Evolutionary conservation across 768 basidiomycete species (phyloP).

Genomic region (Hortiboletus campestris): DNA sequence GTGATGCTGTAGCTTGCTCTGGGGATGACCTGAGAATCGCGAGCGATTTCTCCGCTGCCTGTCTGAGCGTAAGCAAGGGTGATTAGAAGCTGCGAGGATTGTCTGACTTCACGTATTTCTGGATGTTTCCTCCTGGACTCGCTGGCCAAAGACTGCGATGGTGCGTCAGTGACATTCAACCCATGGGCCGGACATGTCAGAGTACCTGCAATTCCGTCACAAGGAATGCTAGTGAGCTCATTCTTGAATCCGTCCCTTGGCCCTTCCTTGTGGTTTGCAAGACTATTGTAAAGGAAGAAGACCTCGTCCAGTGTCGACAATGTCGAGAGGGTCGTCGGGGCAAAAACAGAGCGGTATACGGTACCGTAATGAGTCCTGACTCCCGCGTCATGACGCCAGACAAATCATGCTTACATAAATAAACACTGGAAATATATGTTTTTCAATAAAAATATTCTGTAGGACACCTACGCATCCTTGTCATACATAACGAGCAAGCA

Average conservation of each 20-base stretch:
- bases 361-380: too few species aligned
- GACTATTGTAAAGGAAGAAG: not conserved
- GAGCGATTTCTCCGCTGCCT: conserved; percentile 88
- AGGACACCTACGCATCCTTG: too few species aligned
- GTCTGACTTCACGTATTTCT: conserved; percentile 86
- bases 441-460: not conserved
- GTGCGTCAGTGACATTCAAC: conserved; percentile 2
- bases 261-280: not conserved
- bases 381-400: not conserved
- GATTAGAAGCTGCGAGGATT: not conserved
- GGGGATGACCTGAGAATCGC: conserved; percentile 79
- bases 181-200: not conserved
- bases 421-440: not conserved
- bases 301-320: not conserved
- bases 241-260: conserved; percentile 18
- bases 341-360: too few species aligned
- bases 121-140: conserved; percentile 89
- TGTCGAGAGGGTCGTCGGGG: not conserved
- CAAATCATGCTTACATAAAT: conserved; percentile 12
- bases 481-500: not conserved
- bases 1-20: conserved; percentile 67
- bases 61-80: conserved; percentile 8
- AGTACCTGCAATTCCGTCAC: conserved; percentile 72
- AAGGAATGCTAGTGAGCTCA: conserved; percentile 70
- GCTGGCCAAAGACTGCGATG: conserved; percentile 72